Evolutionary conservation across 495 filamentous ascomycete genomes (phyloP).

Genomic region (Eremomyces bilateralis): DNA sequence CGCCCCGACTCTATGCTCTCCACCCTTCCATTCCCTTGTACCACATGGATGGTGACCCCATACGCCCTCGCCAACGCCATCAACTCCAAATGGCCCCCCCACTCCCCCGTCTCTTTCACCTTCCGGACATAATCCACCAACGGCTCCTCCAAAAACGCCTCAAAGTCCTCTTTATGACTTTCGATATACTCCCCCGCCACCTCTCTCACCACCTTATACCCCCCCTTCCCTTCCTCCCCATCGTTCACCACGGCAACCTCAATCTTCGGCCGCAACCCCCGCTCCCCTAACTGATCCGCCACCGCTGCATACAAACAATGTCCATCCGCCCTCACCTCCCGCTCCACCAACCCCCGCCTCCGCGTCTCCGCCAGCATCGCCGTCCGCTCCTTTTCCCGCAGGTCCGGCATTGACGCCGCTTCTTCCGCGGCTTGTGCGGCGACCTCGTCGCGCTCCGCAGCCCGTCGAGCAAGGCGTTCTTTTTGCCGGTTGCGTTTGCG

Average conservation of each 20-base stretch:
- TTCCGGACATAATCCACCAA: conserved; percentile 50
- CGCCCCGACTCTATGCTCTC: conserved; percentile 47
- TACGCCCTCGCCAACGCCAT: conserved; percentile 68
- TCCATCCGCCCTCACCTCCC: conserved; percentile 69
- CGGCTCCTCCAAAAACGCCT: conserved; percentile 62
- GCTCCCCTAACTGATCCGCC: conserved; percentile 49
- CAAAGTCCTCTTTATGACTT: conserved; percentile 37
- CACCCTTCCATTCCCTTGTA: conserved; percentile 58
- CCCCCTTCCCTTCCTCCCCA: not conserved
- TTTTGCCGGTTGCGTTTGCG: conserved; percentile 79
- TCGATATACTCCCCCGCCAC: conserved; percentile 38
- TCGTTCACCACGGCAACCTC: conserved; percentile 5
- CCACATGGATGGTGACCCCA: conserved; percentile 58
- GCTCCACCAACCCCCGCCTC: conserved; percentile 41
- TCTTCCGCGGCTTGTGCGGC: conserved; percentile 47
- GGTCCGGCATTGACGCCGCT: conserved; percentile 50
- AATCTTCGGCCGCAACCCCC: conserved; percentile 22
- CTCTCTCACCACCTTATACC: conserved; percentile 31
- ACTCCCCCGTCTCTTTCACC: conserved; percentile 79
- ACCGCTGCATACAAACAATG: conserved; percentile 93
- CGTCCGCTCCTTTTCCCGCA: conserved; percentile 45
- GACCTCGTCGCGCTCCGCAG: conserved; percentile 57
- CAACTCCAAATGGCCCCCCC: conserved; percentile 87
- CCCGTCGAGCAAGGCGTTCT: conserved; percentile 68
- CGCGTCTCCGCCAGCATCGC: conserved; percentile 45